Percentiles rank a stretch among this genome's conserved stretches.
phyloP scores from a whole-genome alignment of 192 early-diverging fungal species.

The Coemansia umbellata region DNA sequence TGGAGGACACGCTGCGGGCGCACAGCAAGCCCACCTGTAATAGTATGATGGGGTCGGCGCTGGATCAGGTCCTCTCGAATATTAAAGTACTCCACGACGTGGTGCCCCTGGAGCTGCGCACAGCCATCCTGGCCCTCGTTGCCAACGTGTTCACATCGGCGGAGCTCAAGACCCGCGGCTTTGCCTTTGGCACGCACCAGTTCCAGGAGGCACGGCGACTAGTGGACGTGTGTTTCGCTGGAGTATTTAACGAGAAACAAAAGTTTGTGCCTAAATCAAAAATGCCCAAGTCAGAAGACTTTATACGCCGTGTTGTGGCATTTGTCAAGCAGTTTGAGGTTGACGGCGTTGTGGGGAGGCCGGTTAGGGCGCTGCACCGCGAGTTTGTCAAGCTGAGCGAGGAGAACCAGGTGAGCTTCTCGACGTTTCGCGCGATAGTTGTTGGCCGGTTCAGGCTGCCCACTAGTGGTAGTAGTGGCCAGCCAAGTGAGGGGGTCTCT shows the following conservation, averaged over 20 bases:
- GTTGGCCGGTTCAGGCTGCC: slow-evolving; percentile 11
- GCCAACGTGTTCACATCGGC: slow-evolving; percentile 7
- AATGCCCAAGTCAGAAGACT: slow-evolving; percentile 10
- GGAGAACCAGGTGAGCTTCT: slow-evolving; percentile 13
- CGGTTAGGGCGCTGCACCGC: slow-evolving; percentile 18
- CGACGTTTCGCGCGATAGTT: slow-evolving; percentile 21
- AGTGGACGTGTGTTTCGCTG: slow-evolving; percentile 4
- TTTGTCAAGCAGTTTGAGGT: background rate
- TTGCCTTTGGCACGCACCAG: slow-evolving; percentile 28
- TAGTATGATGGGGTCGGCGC: background rate
- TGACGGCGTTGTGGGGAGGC: background rate
- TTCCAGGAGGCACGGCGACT: slow-evolving; percentile 12
- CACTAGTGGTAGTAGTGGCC: background rate
- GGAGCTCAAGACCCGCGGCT: slow-evolving; percentile 17
- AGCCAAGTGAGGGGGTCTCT: background rate
- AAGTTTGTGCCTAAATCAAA: slow-evolving; percentile 7
- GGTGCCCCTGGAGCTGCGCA: slow-evolving; percentile 4
- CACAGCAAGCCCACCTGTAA: too few species aligned
- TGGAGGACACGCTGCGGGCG: too few species aligned
- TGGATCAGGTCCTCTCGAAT: slow-evolving; percentile 15
- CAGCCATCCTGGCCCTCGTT: slow-evolving; percentile 19
- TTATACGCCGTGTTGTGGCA: background rate
- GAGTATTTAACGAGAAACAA: background rate
- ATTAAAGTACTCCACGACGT: slow-evolving; percentile 14
- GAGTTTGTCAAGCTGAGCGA: slow-evolving; percentile 6